phyloP scores from a whole-genome alignment of 2,329 filamentous ascomycete genomes.

The Raffaelea deltoideospora region DNA sequence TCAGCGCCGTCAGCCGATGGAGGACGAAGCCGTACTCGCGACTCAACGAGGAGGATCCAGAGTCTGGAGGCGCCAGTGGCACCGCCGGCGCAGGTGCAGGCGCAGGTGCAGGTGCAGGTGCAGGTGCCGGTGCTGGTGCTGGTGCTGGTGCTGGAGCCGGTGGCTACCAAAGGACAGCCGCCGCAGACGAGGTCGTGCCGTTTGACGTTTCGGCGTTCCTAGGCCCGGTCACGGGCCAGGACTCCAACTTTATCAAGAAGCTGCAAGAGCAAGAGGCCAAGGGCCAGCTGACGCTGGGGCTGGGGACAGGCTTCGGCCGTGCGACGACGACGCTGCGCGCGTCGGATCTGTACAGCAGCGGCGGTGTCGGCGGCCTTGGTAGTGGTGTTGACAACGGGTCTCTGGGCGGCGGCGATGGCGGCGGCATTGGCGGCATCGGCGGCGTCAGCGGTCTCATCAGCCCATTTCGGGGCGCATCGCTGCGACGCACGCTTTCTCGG shows the following conservation, averaged over 20 bases:
- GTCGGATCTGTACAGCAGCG: constrained; percentile 31
- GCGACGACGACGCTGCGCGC: constrained; percentile 31
- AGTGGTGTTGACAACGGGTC: too few species aligned
- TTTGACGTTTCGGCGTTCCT: constrained; percentile 32
- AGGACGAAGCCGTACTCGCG: constrained; percentile 13
- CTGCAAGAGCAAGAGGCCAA: constrained; percentile 37
- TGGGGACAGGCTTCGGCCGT: constrained; percentile 37
- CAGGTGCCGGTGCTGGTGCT: too few species aligned
- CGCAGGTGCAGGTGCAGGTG: too few species aligned
- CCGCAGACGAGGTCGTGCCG: constrained; percentile 12
- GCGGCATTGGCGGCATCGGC: not conserved
- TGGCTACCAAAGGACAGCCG: too few species aligned
- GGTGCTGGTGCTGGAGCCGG: too few species aligned
- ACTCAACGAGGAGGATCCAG: constrained; percentile 13
- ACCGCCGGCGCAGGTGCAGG: too few species aligned
- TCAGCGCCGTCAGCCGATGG: constrained; percentile 5
- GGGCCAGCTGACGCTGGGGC: constrained; percentile 40
- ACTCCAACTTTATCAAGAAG: constrained; percentile 26
- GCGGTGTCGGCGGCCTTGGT: constrained; percentile 20
- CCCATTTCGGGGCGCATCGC: not conserved
- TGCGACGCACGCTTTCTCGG: constrained; percentile 8
- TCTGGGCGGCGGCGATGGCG: not conserved
- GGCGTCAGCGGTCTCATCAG: too few species aligned
- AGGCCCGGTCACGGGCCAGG: constrained; percentile 28
- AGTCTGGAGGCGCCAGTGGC: too few species aligned